Base-by-base conservation (phyloP, 192 early-diverging fungal genomes). In the Mycoemilia scoparia region DNA sequence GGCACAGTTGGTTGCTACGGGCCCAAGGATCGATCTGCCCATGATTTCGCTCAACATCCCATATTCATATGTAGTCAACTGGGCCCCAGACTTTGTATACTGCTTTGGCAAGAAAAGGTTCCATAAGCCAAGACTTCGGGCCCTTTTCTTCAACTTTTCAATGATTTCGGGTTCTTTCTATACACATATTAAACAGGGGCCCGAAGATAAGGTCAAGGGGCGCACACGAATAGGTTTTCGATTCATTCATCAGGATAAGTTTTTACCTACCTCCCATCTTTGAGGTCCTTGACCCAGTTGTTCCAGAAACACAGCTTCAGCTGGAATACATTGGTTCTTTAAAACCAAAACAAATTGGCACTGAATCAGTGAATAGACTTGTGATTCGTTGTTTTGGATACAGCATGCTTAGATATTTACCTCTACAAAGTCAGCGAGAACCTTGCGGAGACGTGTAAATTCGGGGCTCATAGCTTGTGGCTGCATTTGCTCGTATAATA, bases 51-150 rank as follows among this genome's bases (percentile, higher is more conserved):
- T 87, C 34, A 98, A 70, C 19, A 81, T 54, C 4, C 80, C 82
- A 57, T 98, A 98, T 47, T 98, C 93, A 36, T 92, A 66, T 61
- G 89, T 96, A 45, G 77, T 87, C 24, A 95, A 54, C 12, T 88
- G 88, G 10, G 84, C 73, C 26, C 84, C 73, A 51, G 84, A 80
- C 13, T 49, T 54, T n/a, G n/a, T n/a, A 49, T 95, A 91, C 36
- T 77, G 67, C 36, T 69, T 70, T 12, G 74, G 69, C 41, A 96
- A 57, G 56, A 87, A 98, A 35, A 96, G 47, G 63, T 98, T 98
- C 93, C 93, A 98, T 12, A 98, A 74, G 4, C 90, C 93, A 14
- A 91, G 68, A 24, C 58, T 57, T 32, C 67, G 67, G 0, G 93
- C 93, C 45, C 84, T 82, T 21, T 43, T 45, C 64, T 98, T 98